Conservation (phyloP, 2,329 filamentous ascomycete species). For the Periglandula ipomoeae region DNA sequence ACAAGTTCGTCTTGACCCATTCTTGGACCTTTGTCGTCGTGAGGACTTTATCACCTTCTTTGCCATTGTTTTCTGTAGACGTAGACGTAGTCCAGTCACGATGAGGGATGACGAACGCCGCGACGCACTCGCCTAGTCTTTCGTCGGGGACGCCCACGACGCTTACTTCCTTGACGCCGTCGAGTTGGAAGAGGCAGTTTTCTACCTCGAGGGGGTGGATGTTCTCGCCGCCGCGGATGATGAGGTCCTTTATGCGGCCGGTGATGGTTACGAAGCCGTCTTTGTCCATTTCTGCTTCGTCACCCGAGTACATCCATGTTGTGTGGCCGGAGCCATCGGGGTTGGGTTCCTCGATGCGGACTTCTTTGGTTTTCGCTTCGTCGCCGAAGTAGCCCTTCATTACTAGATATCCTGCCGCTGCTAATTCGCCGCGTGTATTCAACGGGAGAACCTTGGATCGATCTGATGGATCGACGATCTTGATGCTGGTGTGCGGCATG, state of each 20-base stretch:
- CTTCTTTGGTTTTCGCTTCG: constrained; percentile 56
- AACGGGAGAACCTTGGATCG: constrained; percentile 54
- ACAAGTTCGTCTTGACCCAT: constrained; percentile 64
- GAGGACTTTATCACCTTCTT: constrained; percentile 24
- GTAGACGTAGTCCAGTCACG: constrained; percentile 19
- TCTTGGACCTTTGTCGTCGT: constrained; percentile 50
- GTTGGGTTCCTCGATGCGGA: constrained; percentile 40
- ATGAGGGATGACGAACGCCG: constrained; percentile 64
- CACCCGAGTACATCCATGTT: constrained; percentile 86
- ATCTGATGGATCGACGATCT: constrained; percentile 66
- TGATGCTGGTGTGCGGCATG: constrained; percentile 69
- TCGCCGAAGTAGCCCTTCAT: constrained; percentile 93
- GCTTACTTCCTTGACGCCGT: constrained; percentile 62
- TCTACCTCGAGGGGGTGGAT: constrained; percentile 92
- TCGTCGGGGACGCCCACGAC: constrained; percentile 79
- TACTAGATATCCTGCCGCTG: constrained; percentile 73
- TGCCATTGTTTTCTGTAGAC: constrained; percentile 15
- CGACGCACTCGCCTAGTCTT: constrained; percentile 77
- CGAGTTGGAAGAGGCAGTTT: constrained; percentile 70
- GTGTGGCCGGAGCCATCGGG: constrained; percentile 24
- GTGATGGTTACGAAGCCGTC: constrained; percentile 84
- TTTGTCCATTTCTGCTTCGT: constrained; percentile 78
- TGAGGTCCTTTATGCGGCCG: constrained; percentile 87
- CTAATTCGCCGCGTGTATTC: constrained; percentile 68
- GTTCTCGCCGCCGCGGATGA: constrained; percentile 92